phyloP scores from a whole-genome alignment of 2,329 filamentous ascomycete species.

The Epichloe uncinata region DNA sequence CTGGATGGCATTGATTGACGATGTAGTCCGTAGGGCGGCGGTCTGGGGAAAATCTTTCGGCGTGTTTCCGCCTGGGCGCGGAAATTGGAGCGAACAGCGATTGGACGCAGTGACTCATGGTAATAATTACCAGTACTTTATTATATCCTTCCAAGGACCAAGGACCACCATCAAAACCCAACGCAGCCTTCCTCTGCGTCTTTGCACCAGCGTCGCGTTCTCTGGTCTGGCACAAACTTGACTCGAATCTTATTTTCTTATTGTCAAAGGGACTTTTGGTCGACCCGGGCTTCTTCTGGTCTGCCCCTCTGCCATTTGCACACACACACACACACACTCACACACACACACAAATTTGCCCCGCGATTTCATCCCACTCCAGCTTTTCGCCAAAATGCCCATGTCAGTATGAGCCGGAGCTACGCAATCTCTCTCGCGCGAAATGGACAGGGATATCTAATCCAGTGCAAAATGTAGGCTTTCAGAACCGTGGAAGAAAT shows the following conservation, averaged over 20 bases:
- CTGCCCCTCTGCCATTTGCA: neutral
- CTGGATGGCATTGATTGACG: neutral
- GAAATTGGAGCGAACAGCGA: too few species aligned
- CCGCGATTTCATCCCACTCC: neutral
- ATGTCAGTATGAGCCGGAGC: constrained; percentile 4
- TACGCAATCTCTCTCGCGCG: too few species aligned
- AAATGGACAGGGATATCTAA: too few species aligned
- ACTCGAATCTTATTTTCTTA: too few species aligned
- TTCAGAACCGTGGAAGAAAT: constrained; percentile 64
- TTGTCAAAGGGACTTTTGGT: too few species aligned
- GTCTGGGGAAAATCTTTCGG: neutral
- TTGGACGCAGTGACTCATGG: neutral
- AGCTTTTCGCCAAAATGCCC: constrained; percentile 6
- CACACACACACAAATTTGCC: neutral
- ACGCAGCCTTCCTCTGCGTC: too few species aligned
- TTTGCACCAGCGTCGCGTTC: too few species aligned
- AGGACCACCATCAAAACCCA: too few species aligned
- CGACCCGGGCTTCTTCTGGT: neutral
- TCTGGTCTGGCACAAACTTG: too few species aligned
- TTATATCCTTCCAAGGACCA: too few species aligned
- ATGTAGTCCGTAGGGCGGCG: neutral
- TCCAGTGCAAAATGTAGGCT: constrained; percentile 35
- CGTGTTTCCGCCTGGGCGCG: too few species aligned
- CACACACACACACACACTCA: neutral
- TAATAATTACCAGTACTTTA: neutral